Evolutionary conservation across 192 early-diverging fungal genomes (phyloP).

Genomic region (Coemansia nantahalensis): DNA sequence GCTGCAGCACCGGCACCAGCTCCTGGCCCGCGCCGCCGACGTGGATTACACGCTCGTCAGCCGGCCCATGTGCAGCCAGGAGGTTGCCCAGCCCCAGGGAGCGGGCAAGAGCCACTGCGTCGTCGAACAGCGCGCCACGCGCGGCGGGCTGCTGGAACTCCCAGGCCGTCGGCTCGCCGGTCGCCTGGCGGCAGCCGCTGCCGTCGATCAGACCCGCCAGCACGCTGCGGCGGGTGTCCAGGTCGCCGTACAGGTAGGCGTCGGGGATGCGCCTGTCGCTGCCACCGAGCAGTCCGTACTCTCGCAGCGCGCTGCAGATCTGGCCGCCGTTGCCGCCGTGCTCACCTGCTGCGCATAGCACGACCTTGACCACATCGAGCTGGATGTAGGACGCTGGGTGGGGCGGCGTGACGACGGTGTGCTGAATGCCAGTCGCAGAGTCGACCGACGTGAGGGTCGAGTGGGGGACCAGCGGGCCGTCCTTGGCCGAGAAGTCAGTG

Average conservation of each 20-base stretch:
- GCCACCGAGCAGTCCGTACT: constrained; percentile 1
- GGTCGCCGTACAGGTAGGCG: constrained; percentile 6
- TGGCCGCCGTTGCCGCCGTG: neutral
- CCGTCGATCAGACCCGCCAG: constrained; percentile 14
- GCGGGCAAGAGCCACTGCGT: constrained; percentile 8
- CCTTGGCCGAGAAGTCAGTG: neutral
- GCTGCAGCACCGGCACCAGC: constrained; percentile 10
- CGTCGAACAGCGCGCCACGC: constrained; percentile 7
- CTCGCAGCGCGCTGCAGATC: constrained; percentile 6
- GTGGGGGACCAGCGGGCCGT: neutral
- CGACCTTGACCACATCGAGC: constrained; percentile 6
- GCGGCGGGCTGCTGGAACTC: constrained; percentile 5
- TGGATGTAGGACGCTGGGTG: constrained; percentile 11
- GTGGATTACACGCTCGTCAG: constrained; percentile 6
- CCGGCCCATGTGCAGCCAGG: neutral
- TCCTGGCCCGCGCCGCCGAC: constrained; percentile 15
- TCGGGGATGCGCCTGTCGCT: constrained; percentile 6
- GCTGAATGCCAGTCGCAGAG: neutral
- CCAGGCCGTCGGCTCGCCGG: constrained; percentile 3
- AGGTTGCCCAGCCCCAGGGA: constrained; percentile 17
- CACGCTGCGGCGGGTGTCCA: constrained; percentile 10
- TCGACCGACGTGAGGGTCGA: neutral
- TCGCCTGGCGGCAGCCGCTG: neutral
- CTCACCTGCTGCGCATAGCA: neutral
- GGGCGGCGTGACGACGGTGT: constrained; percentile 7